Base-by-base conservation (phyloP, 2,329 filamentous ascomycete genomes). In the Neocucurbitaria cava region DNA sequence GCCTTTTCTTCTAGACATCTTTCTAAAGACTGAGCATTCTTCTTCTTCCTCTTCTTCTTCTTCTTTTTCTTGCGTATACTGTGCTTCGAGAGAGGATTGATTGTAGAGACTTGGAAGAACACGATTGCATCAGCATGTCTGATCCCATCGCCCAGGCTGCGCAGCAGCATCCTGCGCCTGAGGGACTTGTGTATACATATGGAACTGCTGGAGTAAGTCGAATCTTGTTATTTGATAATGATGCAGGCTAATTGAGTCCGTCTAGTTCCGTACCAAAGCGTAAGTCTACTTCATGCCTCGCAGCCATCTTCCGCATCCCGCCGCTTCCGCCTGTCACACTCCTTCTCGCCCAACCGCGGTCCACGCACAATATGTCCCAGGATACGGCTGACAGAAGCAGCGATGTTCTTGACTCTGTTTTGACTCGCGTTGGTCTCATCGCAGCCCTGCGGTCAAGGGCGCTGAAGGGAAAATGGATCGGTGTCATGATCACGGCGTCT, bases 361-460 rank as follows among this genome's bases (percentile, higher is more conserved):
- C 24, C 20, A 20, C 38, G 11, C 36, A 23, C 38, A 40, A 24
- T 3, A 4, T 31, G 31, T 26, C 38, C 35, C 36, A 24, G 54
- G 64, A 65, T 65, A 63, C 62, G 62, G 66, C 79, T 74, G 71
- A 75, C 62, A 30, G 54, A 55, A 49, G 58, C 69, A 87, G 85
- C 54, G 89, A 92, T 69, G 85, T 96, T 52, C 89, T 98, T 69
- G 91, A 96, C 73, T 95, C 92, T 31, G 92, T 99, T 61, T 87
- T 96, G 66, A 97, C 94, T 79, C 89, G 93, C 42, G 93, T 97
- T 62, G 95, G 94, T 46, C 85, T 99, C 57, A 86, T 97, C 53
- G 91, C 95, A 28, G 87, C 90, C 52, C 85, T 98, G 46, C 89
- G 95, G 60, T 97, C 92, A 62, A 90, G 92, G 74, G 96, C 95